Percentiles rank a stretch among this genome's conserved stretches.
Conservation (phyloP, 148 eudicot genomes). For the Dianthus caryophyllus region DNA sequence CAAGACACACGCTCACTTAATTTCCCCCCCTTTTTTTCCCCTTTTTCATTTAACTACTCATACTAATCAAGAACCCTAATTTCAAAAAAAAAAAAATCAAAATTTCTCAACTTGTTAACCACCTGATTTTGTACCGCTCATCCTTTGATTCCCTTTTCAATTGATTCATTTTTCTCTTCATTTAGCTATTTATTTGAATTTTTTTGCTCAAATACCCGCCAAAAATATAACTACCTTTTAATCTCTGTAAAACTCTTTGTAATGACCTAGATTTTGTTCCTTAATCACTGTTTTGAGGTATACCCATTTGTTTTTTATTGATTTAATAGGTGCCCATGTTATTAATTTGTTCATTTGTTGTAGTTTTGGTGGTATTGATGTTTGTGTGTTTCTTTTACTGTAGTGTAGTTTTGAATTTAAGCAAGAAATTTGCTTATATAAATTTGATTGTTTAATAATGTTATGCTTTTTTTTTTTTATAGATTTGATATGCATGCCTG, state of each 20-base stretch:
- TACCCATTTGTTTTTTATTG: background rate
- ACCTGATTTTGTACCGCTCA: background rate
- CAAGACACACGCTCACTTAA: constrained; percentile 3
- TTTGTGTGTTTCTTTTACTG: background rate
- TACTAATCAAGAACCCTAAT: constrained; percentile 26
- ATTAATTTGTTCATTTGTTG: background rate
- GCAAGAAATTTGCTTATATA: background rate
- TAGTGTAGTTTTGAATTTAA: background rate
- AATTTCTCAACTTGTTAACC: background rate
- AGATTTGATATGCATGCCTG: background rate
- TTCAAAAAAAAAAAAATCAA: background rate
- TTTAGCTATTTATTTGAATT: background rate
- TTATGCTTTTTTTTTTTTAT: background rate
- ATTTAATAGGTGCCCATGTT: constrained; percentile 1
- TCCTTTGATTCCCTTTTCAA: background rate
- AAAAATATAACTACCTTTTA: constrained; percentile 12
- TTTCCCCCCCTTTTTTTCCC: background rate
- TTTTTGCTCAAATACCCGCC: constrained; percentile 3
- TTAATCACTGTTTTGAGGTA: constrained; percentile 19
- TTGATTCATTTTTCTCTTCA: background rate
- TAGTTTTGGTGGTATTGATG: too few species aligned
- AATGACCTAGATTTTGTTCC: background rate
- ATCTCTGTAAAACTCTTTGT: background rate
- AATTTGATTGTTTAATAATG: background rate
- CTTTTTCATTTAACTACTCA: background rate